Base-by-base conservation (phyloP, 371 early-diverging fungal genomes). In the Syncephalastrum monosporum region DNA sequence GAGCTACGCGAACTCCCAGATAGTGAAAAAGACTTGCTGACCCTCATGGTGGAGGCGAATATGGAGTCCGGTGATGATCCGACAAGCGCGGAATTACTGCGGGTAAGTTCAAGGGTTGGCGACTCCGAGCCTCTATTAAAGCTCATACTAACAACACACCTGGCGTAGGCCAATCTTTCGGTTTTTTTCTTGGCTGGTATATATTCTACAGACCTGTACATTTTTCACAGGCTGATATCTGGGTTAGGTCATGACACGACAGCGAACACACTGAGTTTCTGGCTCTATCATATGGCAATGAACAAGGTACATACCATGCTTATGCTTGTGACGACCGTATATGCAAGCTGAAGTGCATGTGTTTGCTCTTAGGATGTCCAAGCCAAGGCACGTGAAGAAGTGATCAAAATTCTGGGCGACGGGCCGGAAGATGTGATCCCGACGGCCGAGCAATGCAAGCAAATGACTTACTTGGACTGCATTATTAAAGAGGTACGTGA, bases 371-470 rank as follows among this genome's bases (percentile, higher is more conserved):
- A 64, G 61, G 58, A 79, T 7, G 60, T 77, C 41, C 81, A 85
- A 66, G 57, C 69, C 42, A 67, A 67, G 41, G 74, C 81, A 24
- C 63, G 78, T 21, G 60, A 71, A 42, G 82, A 81, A 43, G 80
- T 80, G 0, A 63, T 79, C 51, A 42, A 33, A n/a, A 62, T 78
- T 13, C 25, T 87, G 12, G 84, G 81, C 5, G 79, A 78, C 46
- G 57, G 50, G 0, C 63, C 70, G 14, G 47, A 54, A 13, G 79
- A 75, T 29, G 59, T 69, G 3, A 57, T 63, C 16, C 83, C 80
- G 14, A 73, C 79, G 1, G 49, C 65, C 7, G 77, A 73, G 53
- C 70, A 83, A 43, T 57, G 72, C 19, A 55, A 60, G 5, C 47
- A 77, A 42, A 64, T 87, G 52, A 44, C 57, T 12, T 82, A 83